Evolutionary conservation across 805 yeast species (phyloP).

Genomic region (Lipomyces mesembrius): DNA sequence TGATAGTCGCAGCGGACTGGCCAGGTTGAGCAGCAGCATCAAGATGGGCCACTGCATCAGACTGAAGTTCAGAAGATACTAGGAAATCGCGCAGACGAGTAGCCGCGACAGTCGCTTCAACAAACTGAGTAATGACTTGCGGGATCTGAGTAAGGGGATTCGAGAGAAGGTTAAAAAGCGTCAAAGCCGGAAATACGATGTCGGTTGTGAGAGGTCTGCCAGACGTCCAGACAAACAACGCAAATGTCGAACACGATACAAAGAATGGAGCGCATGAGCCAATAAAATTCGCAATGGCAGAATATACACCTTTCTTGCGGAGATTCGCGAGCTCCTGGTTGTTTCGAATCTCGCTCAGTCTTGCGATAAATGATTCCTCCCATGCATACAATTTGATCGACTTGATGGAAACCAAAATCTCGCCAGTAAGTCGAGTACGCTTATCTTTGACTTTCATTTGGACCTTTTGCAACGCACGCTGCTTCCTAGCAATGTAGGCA

Average conservation of each 20-base stretch:
- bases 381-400: slow-evolving; percentile 92
- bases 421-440: slow-evolving; percentile 85
- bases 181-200: slow-evolving; percentile 81
- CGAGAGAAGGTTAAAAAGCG: slow-evolving; percentile 81
- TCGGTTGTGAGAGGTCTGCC: slow-evolving; percentile 80
- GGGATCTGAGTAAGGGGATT: slow-evolving; percentile 94
- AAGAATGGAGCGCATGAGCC: slow-evolving; percentile 87
- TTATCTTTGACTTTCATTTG: slow-evolving; percentile 94
- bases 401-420: slow-evolving; percentile 86
- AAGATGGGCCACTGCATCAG: slow-evolving; percentile 63
- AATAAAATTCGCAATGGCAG: slow-evolving; percentile 71
- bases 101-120: slow-evolving; percentile 72
- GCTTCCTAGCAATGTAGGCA: slow-evolving; percentile 65
- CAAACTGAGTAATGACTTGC: slow-evolving; percentile 77
- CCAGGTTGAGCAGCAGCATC: slow-evolving; percentile 69
- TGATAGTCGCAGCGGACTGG: slow-evolving; percentile 56
- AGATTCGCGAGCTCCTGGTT: slow-evolving; percentile 80
- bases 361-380: slow-evolving; percentile 82
- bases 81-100: slow-evolving; percentile 72
- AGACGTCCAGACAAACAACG: slow-evolving; percentile 66
- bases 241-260: slow-evolving; percentile 89
- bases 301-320: slow-evolving; percentile 69
- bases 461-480: slow-evolving; percentile 70
- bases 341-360: slow-evolving; percentile 79
- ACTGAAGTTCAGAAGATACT: slow-evolving; percentile 73